phyloP scores from a whole-genome alignment of 1,139 yeast genomes.

The Geotrichum fermentans region DNA sequence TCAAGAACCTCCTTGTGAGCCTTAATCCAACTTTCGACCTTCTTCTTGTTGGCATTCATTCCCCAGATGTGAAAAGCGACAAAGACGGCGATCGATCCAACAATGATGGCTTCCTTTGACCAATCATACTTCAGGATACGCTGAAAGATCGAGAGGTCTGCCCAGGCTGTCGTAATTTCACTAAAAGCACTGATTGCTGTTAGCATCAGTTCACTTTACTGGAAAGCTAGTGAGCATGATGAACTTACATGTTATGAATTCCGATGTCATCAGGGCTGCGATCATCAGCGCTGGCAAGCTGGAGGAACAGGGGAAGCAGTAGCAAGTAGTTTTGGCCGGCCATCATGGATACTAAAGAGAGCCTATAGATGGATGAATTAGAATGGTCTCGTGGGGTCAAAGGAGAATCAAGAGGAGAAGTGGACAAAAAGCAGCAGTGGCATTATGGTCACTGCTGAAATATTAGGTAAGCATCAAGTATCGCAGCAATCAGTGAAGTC shows the following conservation, averaged over 20 bases:
- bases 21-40: slow-evolving; percentile 51
- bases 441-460: background rate
- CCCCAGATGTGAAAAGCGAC: slow-evolving; percentile 50
- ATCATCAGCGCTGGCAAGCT: slow-evolving; percentile 10
- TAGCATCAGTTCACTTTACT: background rate
- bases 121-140: slow-evolving; percentile 55
- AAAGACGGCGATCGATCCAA: slow-evolving; percentile 45
- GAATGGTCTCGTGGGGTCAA: no score
- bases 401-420: no score
- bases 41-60: slow-evolving; percentile 49
- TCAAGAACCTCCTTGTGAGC: slow-evolving; percentile 48
- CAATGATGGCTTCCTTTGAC: slow-evolving; percentile 61
- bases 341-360: background rate
- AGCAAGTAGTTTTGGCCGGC: background rate
- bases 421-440: no score
- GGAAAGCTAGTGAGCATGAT: background rate
- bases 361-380: no score
- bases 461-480: background rate
- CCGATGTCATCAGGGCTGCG: slow-evolving; percentile 15
- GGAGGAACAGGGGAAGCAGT: slow-evolving; percentile 5
- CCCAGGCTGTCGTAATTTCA: slow-evolving; percentile 32
- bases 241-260: slow-evolving; percentile 20
- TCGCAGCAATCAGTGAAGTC: background rate
- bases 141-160: slow-evolving; percentile 33
- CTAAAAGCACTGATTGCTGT: slow-evolving; percentile 10